phyloP scores from a whole-genome alignment of 2,329 filamentous ascomycete genomes.

The Chrysoporthe austroafricana region DNA sequence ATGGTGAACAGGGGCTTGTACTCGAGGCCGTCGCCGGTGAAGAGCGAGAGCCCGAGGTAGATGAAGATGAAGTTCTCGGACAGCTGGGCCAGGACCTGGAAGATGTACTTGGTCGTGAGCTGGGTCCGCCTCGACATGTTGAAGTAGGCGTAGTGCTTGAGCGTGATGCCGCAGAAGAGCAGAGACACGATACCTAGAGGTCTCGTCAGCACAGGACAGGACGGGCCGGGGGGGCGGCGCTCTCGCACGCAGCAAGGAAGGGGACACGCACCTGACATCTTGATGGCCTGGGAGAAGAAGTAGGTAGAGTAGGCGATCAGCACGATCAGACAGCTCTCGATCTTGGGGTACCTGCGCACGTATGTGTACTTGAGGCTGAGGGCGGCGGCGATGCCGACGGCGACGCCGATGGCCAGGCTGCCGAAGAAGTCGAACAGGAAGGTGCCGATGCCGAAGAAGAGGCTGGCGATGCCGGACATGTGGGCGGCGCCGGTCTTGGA shows the following conservation, averaged over 20 bases:
- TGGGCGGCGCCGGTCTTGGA: constrained; percentile 78
- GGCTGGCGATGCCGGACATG: constrained; percentile 75
- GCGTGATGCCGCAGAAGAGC: constrained; percentile 94
- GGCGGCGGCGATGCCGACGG: constrained; percentile 85
- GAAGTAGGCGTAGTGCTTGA: constrained; percentile 99
- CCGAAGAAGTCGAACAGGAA: constrained; percentile 97
- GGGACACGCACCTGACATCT: constrained; percentile 80
- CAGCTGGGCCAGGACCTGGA: constrained; percentile 90
- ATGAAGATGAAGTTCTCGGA: constrained; percentile 99
- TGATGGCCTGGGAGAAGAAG: constrained; percentile 94
- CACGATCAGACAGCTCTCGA: constrained; percentile 92
- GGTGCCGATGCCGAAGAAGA: constrained; percentile 90
- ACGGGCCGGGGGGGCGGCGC: background rate
- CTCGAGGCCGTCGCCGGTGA: constrained; percentile 84
- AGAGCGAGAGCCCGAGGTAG: constrained; percentile 91
- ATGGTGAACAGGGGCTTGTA: constrained; percentile 97
- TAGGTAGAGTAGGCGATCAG: constrained; percentile 96
- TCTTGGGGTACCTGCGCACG: constrained; percentile 89
- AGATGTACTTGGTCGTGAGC: constrained; percentile 96
- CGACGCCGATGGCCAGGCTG: constrained; percentile 84
- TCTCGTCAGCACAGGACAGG: background rate
- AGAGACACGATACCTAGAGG: constrained; percentile 85
- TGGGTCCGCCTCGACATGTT: constrained; percentile 99
- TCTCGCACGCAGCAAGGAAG: background rate
- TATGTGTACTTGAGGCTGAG: constrained; percentile 93